These are phyloP conservation scores for Clonostachys byssicola DNA, from an alignment of 2,329 filamentous ascomycete genomes.

Conservation along the genomic window DNA sequence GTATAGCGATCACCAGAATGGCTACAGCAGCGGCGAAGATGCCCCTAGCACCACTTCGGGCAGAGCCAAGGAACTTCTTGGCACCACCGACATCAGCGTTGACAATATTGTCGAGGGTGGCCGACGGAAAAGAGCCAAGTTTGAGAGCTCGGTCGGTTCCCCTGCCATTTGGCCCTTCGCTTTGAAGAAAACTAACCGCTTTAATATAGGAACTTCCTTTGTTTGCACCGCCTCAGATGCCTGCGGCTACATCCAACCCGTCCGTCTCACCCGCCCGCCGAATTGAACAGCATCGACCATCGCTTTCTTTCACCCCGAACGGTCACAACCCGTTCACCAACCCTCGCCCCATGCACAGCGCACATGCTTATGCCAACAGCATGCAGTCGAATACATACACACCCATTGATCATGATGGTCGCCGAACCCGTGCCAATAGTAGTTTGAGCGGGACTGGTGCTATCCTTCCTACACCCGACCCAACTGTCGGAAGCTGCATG, in stretches of 20 bases:
- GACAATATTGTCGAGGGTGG: conserved; percentile 98
- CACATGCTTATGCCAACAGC: conserved; percentile 65
- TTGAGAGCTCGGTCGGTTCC: conserved; percentile 90
- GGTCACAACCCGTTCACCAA: conserved; percentile 79
- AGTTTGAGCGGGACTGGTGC: conserved; percentile 42
- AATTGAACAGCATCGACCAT: conserved; percentile 64
- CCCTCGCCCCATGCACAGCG: conserved; percentile 74
- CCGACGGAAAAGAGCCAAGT: conserved; percentile 89
- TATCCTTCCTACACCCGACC: conserved; percentile 87
- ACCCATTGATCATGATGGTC: conserved; percentile 56
- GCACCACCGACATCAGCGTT: conserved; percentile 94
- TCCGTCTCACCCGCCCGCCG: conserved; percentile 90
- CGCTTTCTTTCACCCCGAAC: conserved; percentile 71
- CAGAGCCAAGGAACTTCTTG: conserved; percentile 79
- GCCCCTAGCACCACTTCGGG: conserved; percentile 69
- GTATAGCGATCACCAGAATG: conserved; percentile 59
- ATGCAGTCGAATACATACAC: conserved; percentile 53
- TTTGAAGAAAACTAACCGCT: conserved; percentile 20
- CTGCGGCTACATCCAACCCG: conserved; percentile 92
- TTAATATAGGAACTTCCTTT: conserved; percentile 78
- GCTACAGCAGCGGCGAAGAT: conserved; percentile 85
- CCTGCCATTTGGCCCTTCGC: too few relatives aligned
- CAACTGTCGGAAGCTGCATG: conserved; percentile 95
- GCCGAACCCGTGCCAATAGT: conserved; percentile 59
- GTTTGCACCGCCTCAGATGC: conserved; percentile 91